Percentiles rank a stretch among this genome's conserved stretches.
Evolutionary conservation across 306 rosid species (phyloP).

Genomic region (Quercus alba): DNA sequence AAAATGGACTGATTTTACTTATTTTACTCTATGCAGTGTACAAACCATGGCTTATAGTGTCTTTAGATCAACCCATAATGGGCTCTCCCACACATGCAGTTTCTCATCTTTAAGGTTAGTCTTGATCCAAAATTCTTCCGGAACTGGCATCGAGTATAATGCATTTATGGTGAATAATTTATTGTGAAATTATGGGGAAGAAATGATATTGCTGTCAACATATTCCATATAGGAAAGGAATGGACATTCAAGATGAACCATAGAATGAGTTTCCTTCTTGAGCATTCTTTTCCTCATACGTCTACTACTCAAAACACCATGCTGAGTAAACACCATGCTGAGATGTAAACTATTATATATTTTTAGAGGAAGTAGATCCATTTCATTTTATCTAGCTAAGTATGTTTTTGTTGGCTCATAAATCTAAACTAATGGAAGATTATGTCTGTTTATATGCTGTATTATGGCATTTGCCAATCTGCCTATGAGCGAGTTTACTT

Average conservation of each 20-base stretch:
- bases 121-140: not conserved
- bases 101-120: constrained; percentile 18
- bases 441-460: not conserved
- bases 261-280: not conserved
- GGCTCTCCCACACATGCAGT: not conserved
- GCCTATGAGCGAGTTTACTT: not conserved
- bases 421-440: not conserved
- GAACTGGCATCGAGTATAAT: not conserved
- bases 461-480: not conserved
- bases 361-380: not conserved
- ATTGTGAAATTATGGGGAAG: not conserved
- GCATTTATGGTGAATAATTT: not conserved
- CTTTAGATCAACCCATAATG: constrained; percentile 6
- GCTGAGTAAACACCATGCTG: not conserved
- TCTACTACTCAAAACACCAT: not conserved
- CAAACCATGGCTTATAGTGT: constrained; percentile 38
- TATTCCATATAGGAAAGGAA: not conserved
- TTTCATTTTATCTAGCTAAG: not conserved
- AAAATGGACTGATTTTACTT: constrained; percentile 8
- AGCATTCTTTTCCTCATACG: not conserved
- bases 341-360: not conserved
- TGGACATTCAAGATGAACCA: not conserved
- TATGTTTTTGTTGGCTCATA: not conserved
- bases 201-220: not conserved
- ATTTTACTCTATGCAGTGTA: constrained; percentile 41